A percentile compares a stretch with the other conserved stretches of the same genome.
Conservation (phyloP, 2,329 filamentous ascomycete species). For the Claviceps humidiphila region DNA sequence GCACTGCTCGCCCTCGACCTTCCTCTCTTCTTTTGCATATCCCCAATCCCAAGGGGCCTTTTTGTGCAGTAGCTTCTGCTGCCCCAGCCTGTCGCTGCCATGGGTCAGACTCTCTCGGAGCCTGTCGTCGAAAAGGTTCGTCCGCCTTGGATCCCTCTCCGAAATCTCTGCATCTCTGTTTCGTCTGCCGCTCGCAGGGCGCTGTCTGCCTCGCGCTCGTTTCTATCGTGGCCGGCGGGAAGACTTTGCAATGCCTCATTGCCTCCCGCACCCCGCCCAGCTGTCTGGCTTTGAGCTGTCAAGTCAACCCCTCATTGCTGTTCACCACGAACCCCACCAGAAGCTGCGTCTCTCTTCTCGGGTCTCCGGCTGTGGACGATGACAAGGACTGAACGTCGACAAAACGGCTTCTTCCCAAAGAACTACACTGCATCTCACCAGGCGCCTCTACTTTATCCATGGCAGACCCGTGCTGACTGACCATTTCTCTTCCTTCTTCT, state of each 20-base stretch:
- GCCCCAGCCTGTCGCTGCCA: conserved; percentile 29
- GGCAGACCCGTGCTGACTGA: conserved; percentile 15
- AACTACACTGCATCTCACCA: not conserved
- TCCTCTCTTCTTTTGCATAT: conserved; percentile 4
- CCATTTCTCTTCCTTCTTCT: conserved; percentile 2
- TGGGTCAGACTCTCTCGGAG: conserved; percentile 99
- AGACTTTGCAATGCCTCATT: not conserved
- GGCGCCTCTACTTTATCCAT: not conserved
- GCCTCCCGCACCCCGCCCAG: not conserved
- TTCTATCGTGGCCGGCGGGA: no score
- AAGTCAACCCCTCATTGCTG: conserved; percentile 1
- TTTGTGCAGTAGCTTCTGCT: conserved; percentile 14
- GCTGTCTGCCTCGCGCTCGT: not conserved
- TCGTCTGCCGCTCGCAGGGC: not conserved
- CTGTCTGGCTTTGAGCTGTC: not conserved
- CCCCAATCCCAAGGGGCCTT: conserved; percentile 8
- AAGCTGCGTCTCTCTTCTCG: not conserved
- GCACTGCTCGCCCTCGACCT: not conserved
- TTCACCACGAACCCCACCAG: conserved; percentile 2
- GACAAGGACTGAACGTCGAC: no score
- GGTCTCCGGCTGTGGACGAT: not conserved
- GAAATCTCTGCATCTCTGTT: not conserved
- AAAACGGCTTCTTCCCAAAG: not conserved
- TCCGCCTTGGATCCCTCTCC: conserved; percentile 5
- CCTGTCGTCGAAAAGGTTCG: conserved; percentile 95